A percentile compares a stretch with the other conserved stretches of the same genome.
phyloP scores from a whole-genome alignment of 352 stramenopile species.

The Ophiocytium majus region DNA sequence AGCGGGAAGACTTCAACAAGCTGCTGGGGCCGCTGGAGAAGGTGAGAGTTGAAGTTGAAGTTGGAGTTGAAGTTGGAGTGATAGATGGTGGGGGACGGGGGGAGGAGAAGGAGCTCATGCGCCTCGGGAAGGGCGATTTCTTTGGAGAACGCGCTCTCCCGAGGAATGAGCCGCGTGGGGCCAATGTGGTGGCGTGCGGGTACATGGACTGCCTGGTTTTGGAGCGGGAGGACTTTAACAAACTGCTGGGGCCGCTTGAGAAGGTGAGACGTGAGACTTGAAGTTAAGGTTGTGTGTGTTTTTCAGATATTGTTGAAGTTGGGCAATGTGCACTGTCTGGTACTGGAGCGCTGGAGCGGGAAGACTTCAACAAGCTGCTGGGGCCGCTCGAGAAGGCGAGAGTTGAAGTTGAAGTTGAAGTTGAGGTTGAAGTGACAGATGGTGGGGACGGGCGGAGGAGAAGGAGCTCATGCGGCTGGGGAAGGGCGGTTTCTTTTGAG shows the following conservation, averaged over 20 bases:
- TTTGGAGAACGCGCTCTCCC: slow-evolving; percentile 83
- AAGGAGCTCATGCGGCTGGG: slow-evolving; percentile 77
- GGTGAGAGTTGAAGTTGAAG: slow-evolving; percentile 55
- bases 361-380: slow-evolving; percentile 78
- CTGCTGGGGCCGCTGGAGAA: slow-evolving; percentile 66
- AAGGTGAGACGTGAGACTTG: slow-evolving; percentile 67
- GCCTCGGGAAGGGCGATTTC: slow-evolving; percentile 79
- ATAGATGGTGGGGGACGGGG: slow-evolving; percentile 27
- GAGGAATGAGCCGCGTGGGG: slow-evolving; percentile 73
- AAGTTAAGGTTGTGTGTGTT: too few relatives aligned
- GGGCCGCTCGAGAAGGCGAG: slow-evolving; percentile 62
- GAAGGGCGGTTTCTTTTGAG: slow-evolving; percentile 80
- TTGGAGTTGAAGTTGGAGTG: too few relatives aligned
- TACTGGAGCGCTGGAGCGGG: slow-evolving; percentile 79
- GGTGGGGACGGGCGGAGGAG: too few relatives aligned
- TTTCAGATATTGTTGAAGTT: too few relatives aligned
- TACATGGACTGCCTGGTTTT: slow-evolving; percentile 85
- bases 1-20: slow-evolving; percentile 77
- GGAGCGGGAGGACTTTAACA: slow-evolving; percentile 77
- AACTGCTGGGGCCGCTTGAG: slow-evolving; percentile 67
- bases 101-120: slow-evolving; percentile 72
- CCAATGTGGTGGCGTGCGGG: slow-evolving; percentile 76
- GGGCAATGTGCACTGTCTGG: too few relatives aligned
- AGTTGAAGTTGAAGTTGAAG: too few relatives aligned
- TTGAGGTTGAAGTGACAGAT: too few relatives aligned